Evolutionary conservation across 1,284 basidiomycete species (phyloP), one percentile per base, ranked within the genome.

Genomic region (Pseudozyma hubeiensis): DNA sequence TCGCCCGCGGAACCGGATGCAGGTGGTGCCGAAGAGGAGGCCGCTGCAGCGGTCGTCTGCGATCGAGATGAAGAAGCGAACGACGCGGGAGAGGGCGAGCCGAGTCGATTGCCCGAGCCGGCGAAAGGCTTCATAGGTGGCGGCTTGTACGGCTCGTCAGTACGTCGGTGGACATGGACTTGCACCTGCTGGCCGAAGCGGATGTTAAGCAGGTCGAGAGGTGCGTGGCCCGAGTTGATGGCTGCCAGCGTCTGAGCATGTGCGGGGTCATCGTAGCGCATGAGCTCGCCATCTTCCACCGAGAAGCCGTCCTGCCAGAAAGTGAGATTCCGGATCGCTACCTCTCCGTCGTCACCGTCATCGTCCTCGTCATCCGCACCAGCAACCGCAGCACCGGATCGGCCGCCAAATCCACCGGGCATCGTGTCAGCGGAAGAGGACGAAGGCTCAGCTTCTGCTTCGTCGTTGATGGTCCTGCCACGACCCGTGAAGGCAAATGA

Each of bases 291-390:
- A 75, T 95, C 93, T 79, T 96, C 94, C 59, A 99, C 90, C 47
- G 91, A 91, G 86, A 98, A 98, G 0, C 96, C 96, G 74, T 98
- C 90, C 37, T 90, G 88, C 96, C 97, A 99, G 85, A 99, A 94
- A 0, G 92, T 96, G 39, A 98, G 87, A 59, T 90, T 88, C 11
- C 96, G 90, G 48, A 91, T 89, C 0, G 88, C 91, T 0, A 69
- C 71, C 30, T 72, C 73, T 45, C 88, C 87, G 29, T 90, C 89
- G 24, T 87, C 88, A 50, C 86, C 87, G 7, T 80, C 70, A 13
- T 85, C 84, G 0, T 85, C 85, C 1, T 85, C 85, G 2, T 81
- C 70, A 62, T 58, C 53, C 14, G 24, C 43, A 7, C 48, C 52
- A 30, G 24, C 43, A 11, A 44, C 52, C 19, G 48, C 46, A 43